These are phyloP conservation scores for Aspergillus persii DNA, from an alignment of 2,329 filamentous ascomycete genomes.

Conservation along the genomic window DNA sequence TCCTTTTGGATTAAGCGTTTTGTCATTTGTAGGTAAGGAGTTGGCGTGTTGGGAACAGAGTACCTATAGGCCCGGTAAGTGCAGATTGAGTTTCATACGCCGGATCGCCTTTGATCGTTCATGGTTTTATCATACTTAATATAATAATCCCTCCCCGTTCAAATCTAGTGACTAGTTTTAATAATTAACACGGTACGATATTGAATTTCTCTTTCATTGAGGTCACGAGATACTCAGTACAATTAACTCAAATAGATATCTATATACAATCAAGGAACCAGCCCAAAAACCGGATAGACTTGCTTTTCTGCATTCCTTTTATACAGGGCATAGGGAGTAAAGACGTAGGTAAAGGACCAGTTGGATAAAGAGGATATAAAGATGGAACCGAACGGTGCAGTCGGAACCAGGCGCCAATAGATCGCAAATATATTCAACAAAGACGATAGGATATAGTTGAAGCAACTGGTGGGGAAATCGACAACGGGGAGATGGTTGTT, in stretches of 20 bases:
- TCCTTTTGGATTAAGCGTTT: background rate
- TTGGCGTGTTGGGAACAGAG: background rate
- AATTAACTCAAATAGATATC: background rate
- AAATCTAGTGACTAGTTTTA: background rate
- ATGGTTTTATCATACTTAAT: background rate
- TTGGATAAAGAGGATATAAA: no score
- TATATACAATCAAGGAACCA: constrained; percentile 3
- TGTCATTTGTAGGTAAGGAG: background rate
- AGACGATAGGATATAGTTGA: background rate
- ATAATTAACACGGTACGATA: background rate
- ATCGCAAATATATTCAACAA: background rate
- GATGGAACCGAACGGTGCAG: background rate
- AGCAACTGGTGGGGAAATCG: background rate
- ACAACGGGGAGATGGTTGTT: background rate
- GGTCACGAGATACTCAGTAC: background rate
- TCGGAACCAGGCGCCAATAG: background rate
- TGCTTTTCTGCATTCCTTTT: constrained; percentile 2
- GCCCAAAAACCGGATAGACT: background rate
- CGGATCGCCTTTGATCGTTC: no score
- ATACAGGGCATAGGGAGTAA: background rate
- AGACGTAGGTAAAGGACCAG: background rate
- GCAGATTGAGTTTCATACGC: no score
- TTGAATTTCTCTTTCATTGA: background rate
- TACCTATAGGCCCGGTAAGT: no score
- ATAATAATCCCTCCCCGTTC: background rate